Evolutionary conservation across 2,329 filamentous ascomycete genomes (phyloP).

Genomic region (Microthyrium microscopicum): DNA sequence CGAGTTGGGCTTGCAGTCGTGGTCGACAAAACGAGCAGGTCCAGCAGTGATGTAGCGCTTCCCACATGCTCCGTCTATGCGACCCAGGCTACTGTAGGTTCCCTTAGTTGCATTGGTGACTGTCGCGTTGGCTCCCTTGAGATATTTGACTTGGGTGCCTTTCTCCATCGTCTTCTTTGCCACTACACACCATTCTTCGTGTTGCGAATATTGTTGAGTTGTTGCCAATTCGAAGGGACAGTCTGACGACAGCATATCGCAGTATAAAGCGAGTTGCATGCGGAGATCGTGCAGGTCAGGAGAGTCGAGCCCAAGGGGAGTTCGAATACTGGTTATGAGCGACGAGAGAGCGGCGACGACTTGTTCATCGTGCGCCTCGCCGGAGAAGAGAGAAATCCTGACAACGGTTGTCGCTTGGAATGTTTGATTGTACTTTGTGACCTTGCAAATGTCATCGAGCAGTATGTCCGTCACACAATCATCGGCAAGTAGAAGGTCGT

Average conservation of each 20-base stretch:
- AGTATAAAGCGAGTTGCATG: conserved; percentile 1
- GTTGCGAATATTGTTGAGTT: conserved; percentile 1
- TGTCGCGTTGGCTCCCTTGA: background rate
- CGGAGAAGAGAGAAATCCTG: background rate
- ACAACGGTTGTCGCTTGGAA: background rate
- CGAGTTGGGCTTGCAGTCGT: background rate
- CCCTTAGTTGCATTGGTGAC: background rate
- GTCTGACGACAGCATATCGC: conserved; percentile 3
- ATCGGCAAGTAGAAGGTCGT: no score
- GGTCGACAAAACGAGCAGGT: background rate
- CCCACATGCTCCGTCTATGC: background rate
- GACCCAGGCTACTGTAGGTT: background rate
- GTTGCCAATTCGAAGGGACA: conserved; percentile 3
- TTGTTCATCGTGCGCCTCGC: background rate
- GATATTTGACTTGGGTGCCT: conserved; percentile 1
- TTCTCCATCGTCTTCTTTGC: background rate
- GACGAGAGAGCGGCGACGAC: background rate
- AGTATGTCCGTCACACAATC: no score
- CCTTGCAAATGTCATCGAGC: no score
- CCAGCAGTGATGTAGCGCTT: background rate
- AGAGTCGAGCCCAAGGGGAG: background rate
- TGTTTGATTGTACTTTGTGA: no score
- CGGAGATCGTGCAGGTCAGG: conserved; percentile 1
- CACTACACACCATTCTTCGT: conserved; percentile 2
- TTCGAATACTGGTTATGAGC: background rate